A percentile compares a stretch with the other conserved stretches of the same genome.
These are phyloP conservation scores for Pinus tabuliformis DNA, from an alignment of 75 land plant genomes.

Conservation along the genomic window DNA sequence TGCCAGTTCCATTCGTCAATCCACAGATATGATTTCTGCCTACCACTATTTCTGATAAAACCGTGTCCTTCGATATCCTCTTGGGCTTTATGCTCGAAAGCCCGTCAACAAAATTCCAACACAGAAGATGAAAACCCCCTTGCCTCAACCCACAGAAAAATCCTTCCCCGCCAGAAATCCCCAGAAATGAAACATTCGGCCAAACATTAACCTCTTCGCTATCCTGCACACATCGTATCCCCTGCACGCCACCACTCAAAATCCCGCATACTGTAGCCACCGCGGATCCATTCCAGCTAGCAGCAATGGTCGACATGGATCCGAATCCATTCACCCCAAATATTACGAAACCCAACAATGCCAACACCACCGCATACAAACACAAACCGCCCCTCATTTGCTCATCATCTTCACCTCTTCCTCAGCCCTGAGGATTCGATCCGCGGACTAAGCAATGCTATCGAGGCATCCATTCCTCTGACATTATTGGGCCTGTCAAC, in stretches of 20 bases:
- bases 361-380: neutral
- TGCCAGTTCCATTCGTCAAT: constrained; percentile 6
- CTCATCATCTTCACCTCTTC: neutral
- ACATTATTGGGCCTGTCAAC: no score
- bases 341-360: neutral
- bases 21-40: constrained; percentile 64
- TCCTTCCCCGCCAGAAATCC: constrained; percentile 56
- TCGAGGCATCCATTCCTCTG: no score
- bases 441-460: neutral
- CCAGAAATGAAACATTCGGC: constrained; percentile 37
- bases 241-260: constrained; percentile 17
- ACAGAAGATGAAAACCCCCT: constrained; percentile 45
- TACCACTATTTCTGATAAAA: constrained; percentile 24
- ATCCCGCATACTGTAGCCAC: constrained; percentile 44
- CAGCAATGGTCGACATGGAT: constrained; percentile 57
- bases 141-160: constrained; percentile 55
- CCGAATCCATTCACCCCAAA: constrained; percentile 32
- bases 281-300: constrained; percentile 12
- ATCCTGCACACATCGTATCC: constrained; percentile 18
- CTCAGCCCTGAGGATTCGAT: neutral
- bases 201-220: constrained; percentile 5
- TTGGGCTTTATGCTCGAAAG: neutral
- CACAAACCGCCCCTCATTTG: constrained; percentile 6
- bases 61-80: neutral
- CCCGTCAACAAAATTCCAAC: constrained; percentile 45